A percentile compares a stretch with the other conserved stretches of the same genome.
Conservation (phyloP, 2,329 filamentous ascomycete genomes). For the Sclerotiophoma versabilis region DNA sequence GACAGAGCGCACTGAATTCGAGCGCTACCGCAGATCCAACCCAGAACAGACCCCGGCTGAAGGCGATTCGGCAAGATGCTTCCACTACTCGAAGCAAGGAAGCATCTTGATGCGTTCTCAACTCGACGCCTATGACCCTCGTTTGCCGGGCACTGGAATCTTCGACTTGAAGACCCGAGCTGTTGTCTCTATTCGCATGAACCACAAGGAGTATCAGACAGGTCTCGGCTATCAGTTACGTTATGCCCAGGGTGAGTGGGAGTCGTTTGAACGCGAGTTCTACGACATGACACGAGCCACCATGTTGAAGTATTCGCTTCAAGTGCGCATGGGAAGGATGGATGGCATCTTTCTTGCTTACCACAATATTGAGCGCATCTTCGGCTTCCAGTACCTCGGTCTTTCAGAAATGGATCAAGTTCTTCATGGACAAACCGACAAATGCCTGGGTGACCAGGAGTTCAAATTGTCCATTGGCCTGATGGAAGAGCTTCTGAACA, state of each 20-base stretch:
- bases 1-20: conserved; percentile 79
- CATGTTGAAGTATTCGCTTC: conserved; percentile 94
- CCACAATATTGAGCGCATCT: conserved; percentile 93
- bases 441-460: conserved; percentile 77
- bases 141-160: conserved; percentile 88
- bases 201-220: conserved; percentile 72
- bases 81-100: conserved; percentile 84
- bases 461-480: conserved; percentile 82
- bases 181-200: conserved; percentile 91
- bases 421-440: conserved; percentile 78
- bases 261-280: conserved; percentile 95
- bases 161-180: conserved; percentile 97
- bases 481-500: conserved; percentile 79
- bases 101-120: conserved; percentile 96
- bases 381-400: conserved; percentile 95
- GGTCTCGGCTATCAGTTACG: conserved; percentile 89
- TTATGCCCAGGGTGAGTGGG: conserved; percentile 75
- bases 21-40: conserved; percentile 71
- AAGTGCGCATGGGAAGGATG: conserved; percentile 97
- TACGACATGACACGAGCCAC: conserved; percentile 95
- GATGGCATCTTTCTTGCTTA: conserved; percentile 97
- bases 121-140: conserved; percentile 85
- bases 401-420: conserved; percentile 87
- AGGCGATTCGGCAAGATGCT: conserved; percentile 66
- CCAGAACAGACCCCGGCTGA: conserved; percentile 72